Conservation (phyloP, 1,139 yeast genomes). For the Blastobotrys indianensis region DNA sequence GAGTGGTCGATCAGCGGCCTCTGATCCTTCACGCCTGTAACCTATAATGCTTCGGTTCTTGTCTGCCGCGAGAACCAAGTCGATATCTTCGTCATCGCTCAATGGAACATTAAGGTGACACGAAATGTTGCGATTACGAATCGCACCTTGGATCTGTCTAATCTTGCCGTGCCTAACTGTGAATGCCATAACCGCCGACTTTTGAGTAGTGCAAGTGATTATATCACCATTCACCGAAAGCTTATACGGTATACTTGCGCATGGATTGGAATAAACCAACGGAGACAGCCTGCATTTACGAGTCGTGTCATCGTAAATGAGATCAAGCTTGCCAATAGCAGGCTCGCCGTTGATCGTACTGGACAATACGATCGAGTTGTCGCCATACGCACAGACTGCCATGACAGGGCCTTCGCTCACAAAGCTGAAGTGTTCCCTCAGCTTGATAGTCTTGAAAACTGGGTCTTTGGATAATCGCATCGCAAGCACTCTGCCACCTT, state of each 20-base stretch:
- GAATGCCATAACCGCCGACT: constrained; percentile 7
- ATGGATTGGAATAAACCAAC: too few relatives aligned
- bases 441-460: constrained; percentile 7
- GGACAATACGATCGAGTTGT: constrained; percentile 21
- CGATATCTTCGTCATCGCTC: constrained; percentile 6
- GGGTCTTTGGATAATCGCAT: constrained; percentile 14
- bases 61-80: constrained; percentile 14
- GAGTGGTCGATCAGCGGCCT: too few relatives aligned
- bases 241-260: too few relatives aligned
- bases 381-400: constrained; percentile 20
- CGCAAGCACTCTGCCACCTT: neutral
- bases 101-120: constrained; percentile 11
- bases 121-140: constrained; percentile 12
- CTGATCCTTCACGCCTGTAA: constrained; percentile 4
- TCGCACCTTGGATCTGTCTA: constrained; percentile 12
- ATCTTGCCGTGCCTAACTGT: constrained; percentile 5
- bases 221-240: too few relatives aligned
- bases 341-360: constrained; percentile 1
- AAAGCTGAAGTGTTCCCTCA: constrained; percentile 14
- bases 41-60: constrained; percentile 16
- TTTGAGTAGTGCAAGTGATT: too few relatives aligned
- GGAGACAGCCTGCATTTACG: constrained; percentile 2
- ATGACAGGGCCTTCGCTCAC: constrained; percentile 25
- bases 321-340: too few relatives aligned
- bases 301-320: neutral